Evolutionary conservation across 441 rosid species (phyloP), one percentile per base, ranked within the genome.

Genomic region (Aleurites moluccanus): DNA sequence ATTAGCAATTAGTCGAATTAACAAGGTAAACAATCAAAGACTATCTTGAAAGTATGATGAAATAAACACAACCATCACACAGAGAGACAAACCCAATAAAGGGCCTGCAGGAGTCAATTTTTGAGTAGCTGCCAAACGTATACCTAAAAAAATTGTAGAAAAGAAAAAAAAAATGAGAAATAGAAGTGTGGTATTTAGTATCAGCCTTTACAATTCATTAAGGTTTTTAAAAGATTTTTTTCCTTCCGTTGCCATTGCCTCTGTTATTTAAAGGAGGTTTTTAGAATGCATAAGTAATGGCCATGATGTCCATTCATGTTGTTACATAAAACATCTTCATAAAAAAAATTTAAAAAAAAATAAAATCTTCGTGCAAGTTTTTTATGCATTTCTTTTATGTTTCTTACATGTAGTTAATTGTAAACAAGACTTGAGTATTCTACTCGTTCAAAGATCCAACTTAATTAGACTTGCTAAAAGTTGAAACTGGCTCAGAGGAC

Each of bases 41-140:
- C 50, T 84, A 80, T 83, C 80, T 82, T 87, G 87, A 64, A 89
- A 70, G 82, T 87, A 89, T 0, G 91, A 84, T 25, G 87, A 77
- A 60, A 75, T 55, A 74, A 87, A 89, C 69, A 87, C 85, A 56
- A 82, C 74, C 79, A 87, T 70, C 72, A 88, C 88, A 62, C 82
- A 74, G 61, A 86, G 28, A 64, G 97, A 90, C 71, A 93, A 83
- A 60, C 84, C 88, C 44, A 93, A 81, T 42, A 93, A 78, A 30
- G 84, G 91, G 14, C 97, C 97, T 1, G 97, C 80, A 11, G 97
- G 98, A 66, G 77, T 80, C 40, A 77, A 80, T 77, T 91, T 93
- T 67, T 84, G 84, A 11, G 92, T 74, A 33, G 93, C 90, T 57
- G 86, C 95, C 80, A 93, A 75, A 65, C 97, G 86, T 82, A 88